Evolutionary conservation across 768 basidiomycete species (phyloP), one percentile per base, ranked within the genome.

Genomic region (Xerocomellus dryophilus): DNA sequence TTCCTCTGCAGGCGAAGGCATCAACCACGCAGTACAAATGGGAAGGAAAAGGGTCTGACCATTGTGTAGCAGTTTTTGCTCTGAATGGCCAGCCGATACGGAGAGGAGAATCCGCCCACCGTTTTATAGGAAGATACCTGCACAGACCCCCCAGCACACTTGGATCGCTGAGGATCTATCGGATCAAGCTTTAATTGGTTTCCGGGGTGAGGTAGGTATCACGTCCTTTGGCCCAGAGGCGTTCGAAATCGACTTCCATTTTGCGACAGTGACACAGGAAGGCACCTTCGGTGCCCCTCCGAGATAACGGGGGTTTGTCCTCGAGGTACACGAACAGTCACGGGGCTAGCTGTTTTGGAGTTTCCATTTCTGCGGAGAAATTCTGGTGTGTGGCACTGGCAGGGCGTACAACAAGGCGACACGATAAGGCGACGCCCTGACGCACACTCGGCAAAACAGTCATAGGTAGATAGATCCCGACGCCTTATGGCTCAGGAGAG

Each of bases 1-100:
- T 44, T 39, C 59, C 54, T 59, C 57, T 56, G 69, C 65, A 69
- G 57, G 60, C 63, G 65, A 68, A 70, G 69, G 65, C 18, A 42
- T 60, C 53, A 54, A 62, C 61, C 61, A 43, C 5, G 39, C 55
- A 58, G 58, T 67, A 64, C 65, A 68, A 54, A 68, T 66, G 66
- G 35, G 65, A 56, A 41, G 57, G 56, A 59, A 66, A 50, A 50
- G 58, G 56, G 66, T 61, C 64, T 63, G 66, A 61, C 65, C 66
- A 63, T 53, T 39, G 55, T 51, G 63, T 63, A 68, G 64, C 55
- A 56, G 53, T n/a, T 51, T 56, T 47, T 32, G 63, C 46, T 41
- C 60, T 32, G 50, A 27, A 58, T 53, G 50, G 50, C 29, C 41
- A 31, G 42, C 18, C 40, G 23, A 48, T 12, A n/a, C 38, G 34